phyloP scores from a whole-genome alignment of 164 flowering plant species.

The Annona squamosa region DNA sequence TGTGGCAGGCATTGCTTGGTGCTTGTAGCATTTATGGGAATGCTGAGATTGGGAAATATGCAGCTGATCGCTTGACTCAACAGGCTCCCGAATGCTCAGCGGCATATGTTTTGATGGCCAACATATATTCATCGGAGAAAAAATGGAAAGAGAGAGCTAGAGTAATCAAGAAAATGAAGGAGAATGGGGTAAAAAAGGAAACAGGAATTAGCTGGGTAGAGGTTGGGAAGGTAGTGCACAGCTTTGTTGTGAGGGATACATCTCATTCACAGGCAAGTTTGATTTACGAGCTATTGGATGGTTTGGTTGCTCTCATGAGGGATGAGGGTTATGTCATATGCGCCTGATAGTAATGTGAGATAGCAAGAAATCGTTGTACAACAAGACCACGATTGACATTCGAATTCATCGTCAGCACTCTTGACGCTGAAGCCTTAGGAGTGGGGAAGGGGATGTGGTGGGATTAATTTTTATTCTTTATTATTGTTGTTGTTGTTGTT shows the following conservation, averaged over 20 bases:
- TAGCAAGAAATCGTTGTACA: not conserved
- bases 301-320: slow-evolving; percentile 40
- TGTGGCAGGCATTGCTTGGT: slow-evolving; percentile 89
- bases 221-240: slow-evolving; percentile 57
- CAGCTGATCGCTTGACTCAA: slow-evolving; percentile 46
- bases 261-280: slow-evolving; percentile 43
- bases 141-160: slow-evolving; percentile 66
- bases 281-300: slow-evolving; percentile 39
- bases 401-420: not conserved
- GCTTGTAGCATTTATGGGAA: slow-evolving; percentile 68
- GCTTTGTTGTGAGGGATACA: slow-evolving; percentile 63
- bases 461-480: too few relatives aligned
- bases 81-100: slow-evolving; percentile 46
- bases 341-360: slow-evolving; percentile 32
- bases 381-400: not conserved
- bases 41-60: slow-evolving; percentile 60
- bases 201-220: slow-evolving; percentile 85
- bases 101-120: slow-evolving; percentile 57
- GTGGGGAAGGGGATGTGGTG: not conserved
- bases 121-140: slow-evolving; percentile 67
- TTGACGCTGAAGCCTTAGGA: not conserved
- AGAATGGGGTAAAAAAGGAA: slow-evolving; percentile 57
- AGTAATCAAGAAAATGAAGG: slow-evolving; percentile 64
- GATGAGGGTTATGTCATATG: slow-evolving; percentile 47
- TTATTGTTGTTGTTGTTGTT: too few relatives aligned